Percentiles rank a stretch among this genome's conserved stretches.
phyloP scores from a whole-genome alignment of 257 asterid species.

The Rhazya stricta region DNA sequence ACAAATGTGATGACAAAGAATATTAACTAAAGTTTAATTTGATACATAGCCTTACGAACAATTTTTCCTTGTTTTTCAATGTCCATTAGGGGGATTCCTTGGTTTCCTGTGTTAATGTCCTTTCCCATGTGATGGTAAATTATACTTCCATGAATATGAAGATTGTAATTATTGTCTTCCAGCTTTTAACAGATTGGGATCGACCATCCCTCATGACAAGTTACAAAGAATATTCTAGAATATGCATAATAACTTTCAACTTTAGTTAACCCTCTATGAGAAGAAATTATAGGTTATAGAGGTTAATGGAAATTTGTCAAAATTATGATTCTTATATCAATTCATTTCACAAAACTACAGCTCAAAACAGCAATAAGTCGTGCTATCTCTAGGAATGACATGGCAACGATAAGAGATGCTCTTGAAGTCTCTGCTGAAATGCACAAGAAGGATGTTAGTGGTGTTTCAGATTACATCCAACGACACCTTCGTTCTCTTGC shows the following conservation, averaged over 20 bases:
- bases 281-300: neutral
- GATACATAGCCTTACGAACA: neutral
- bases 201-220: neutral
- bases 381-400: slow-evolving; percentile 91
- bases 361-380: slow-evolving; percentile 84
- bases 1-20: neutral
- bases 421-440: slow-evolving; percentile 97
- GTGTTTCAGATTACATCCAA: slow-evolving; percentile 79
- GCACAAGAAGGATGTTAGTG: slow-evolving; percentile 75
- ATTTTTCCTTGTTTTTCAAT: neutral
- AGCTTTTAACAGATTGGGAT: slow-evolving; percentile 3
- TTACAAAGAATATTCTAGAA: neutral
- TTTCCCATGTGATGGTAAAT: neutral
- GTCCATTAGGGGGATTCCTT: neutral
- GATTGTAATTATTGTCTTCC: neutral
- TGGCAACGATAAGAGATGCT: slow-evolving; percentile 93
- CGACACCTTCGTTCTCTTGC: slow-evolving; percentile 86
- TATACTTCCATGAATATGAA: neutral
- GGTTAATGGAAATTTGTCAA: slow-evolving; percentile 3
- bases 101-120: neutral
- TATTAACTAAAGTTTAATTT: neutral
- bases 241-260: neutral
- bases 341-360: slow-evolving; percentile 38
- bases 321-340: neutral
- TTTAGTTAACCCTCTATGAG: neutral